phyloP scores from a whole-genome alignment of 345 rosid genomes.

The Brassica carinata region DNA sequence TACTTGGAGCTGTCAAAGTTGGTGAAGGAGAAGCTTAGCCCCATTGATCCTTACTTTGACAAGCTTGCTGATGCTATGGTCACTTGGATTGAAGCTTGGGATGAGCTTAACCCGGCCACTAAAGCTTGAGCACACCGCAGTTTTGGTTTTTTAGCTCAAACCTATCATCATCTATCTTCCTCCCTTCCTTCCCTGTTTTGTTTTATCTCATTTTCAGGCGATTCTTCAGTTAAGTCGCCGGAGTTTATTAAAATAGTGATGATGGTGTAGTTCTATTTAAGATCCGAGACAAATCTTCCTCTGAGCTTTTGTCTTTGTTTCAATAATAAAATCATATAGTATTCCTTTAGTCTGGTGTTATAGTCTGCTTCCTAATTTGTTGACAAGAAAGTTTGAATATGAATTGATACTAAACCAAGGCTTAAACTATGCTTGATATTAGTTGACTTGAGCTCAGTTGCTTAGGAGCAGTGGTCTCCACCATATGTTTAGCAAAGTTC shows the following conservation, averaged over 20 bases:
- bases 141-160: conserved; percentile 43
- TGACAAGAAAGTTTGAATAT: not conserved
- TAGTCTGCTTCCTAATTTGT: not conserved
- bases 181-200: conserved; percentile 6
- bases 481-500: not conserved
- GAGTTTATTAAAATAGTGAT: conserved; percentile 35
- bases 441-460: not conserved
- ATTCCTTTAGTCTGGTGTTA: not conserved
- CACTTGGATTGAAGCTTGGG: conserved; percentile 94
- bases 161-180: conserved; percentile 30
- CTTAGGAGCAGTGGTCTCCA: not conserved
- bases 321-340: conserved; percentile 33
- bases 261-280: conserved; percentile 33
- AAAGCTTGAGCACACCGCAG: conserved; percentile 43
- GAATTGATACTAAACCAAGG: not conserved
- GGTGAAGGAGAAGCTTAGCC: conserved; percentile 71
- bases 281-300: conserved; percentile 25
- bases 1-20: conserved; percentile 78
- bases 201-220: conserved; percentile 20
- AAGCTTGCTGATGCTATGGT: conserved; percentile 89
- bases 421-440: not conserved
- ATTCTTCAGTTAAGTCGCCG: conserved; percentile 29
- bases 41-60: conserved; percentile 74
- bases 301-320: conserved; percentile 35
- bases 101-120: conserved; percentile 73